phyloP scores from a whole-genome alignment of 805 yeast species.

The Huiozyma naganishii region DNA sequence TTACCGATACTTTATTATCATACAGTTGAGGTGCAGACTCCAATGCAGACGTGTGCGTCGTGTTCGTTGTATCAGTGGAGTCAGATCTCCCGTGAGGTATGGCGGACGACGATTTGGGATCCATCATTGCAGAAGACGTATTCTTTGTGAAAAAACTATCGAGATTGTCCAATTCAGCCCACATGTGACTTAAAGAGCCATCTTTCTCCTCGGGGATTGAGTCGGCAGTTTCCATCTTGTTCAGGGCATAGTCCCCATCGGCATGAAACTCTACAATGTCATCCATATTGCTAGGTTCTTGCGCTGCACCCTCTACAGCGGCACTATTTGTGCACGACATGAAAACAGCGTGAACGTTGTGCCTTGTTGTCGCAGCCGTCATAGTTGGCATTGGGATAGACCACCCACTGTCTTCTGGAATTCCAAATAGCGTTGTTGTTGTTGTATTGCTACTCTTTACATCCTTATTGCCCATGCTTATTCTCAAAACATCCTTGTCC shows the following conservation, averaged over 20 bases:
- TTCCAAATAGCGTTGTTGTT: constrained; percentile 84
- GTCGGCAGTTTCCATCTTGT: constrained; percentile 21
- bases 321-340: constrained; percentile 53
- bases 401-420: constrained; percentile 92
- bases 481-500: constrained; percentile 84
- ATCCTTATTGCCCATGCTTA: constrained; percentile 78
- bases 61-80: constrained; percentile 54
- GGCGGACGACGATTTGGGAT: constrained; percentile 5
- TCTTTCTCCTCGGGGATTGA: constrained; percentile 47
- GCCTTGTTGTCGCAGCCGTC: constrained; percentile 78
- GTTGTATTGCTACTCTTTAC: constrained; percentile 72
- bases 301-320: constrained; percentile 9
- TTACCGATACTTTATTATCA: constrained; percentile 70
- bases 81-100: constrained; percentile 30
- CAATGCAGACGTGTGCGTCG: constrained; percentile 38
- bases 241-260: constrained; percentile 23
- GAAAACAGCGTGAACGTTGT: constrained; percentile 91
- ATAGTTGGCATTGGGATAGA: constrained; percentile 91
- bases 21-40: constrained; percentile 71
- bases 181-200: constrained; percentile 76
- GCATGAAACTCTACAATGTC: constrained; percentile 25
- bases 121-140: neutral
- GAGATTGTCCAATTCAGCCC: constrained; percentile 83
- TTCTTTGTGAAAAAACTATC: constrained; percentile 81
- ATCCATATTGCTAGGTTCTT: constrained; percentile 16